phyloP scores from a whole-genome alignment of 2,329 filamentous ascomycete species.

The Dothideomycetes sp. region DNA sequence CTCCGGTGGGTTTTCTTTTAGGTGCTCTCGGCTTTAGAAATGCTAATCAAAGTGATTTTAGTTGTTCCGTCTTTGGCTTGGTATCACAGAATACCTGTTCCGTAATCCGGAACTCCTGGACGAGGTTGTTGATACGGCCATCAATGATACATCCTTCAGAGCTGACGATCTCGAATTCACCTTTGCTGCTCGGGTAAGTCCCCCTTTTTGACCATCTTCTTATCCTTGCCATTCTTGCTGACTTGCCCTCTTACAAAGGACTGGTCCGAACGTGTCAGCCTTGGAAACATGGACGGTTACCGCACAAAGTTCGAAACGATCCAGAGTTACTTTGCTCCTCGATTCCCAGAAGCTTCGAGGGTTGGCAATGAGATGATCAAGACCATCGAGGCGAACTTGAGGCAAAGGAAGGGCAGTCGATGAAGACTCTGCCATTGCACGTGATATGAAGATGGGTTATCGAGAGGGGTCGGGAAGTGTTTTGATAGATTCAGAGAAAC shows the following conservation, averaged over 20 bases:
- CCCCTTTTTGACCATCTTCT: background rate
- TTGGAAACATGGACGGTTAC: constrained; percentile 90
- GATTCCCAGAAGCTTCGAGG: constrained; percentile 77
- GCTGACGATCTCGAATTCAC: constrained; percentile 95
- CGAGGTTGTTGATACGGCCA: constrained; percentile 73
- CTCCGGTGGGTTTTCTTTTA: constrained; percentile 51
- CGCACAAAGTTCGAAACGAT: constrained; percentile 83
- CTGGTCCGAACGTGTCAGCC: constrained; percentile 87
- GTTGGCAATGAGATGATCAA: constrained; percentile 96
- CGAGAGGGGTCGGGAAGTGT: no score
- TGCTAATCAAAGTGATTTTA: constrained; percentile 23
- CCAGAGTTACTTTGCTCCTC: constrained; percentile 81
- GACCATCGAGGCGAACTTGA: constrained; percentile 77
- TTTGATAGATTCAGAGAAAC: no score
- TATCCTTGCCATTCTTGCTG: background rate
- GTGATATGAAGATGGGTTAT: no score
- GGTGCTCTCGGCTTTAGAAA: background rate
- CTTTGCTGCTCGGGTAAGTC: constrained; percentile 69
- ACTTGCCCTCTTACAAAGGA: constrained; percentile 42
- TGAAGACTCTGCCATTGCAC: no score
- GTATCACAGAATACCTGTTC: constrained; percentile 95
- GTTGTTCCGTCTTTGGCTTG: constrained; percentile 90
- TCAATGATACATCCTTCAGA: constrained; percentile 86
- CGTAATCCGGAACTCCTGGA: constrained; percentile 71
- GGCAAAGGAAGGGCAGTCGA: constrained; percentile 15